Percentiles rank a stretch among this genome's conserved stretches.
phyloP scores from a whole-genome alignment of 2,329 filamentous ascomycete species.

The Penicillium griseofulvum region DNA sequence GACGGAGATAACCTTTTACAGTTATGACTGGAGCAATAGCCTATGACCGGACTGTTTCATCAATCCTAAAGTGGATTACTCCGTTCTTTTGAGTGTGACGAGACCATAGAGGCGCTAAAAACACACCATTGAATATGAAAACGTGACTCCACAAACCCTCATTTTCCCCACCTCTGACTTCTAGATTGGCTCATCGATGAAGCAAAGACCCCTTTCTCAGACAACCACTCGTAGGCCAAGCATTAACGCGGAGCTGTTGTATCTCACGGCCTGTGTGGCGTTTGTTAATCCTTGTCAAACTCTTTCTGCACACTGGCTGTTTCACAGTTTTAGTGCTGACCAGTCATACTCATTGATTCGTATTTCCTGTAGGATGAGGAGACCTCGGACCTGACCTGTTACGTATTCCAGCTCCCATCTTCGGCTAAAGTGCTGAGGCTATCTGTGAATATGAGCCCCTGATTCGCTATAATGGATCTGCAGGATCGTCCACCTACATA shows the following conservation, averaged over 20 bases:
- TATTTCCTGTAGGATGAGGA: too few relatives aligned
- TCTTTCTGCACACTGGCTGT: constrained; percentile 7
- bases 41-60: not conserved
- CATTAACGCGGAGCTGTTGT: constrained; percentile 10
- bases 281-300: constrained; percentile 11
- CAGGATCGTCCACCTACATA: not conserved
- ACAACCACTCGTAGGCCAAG: constrained; percentile 12
- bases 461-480: constrained; percentile 2
- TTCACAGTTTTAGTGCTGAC: constrained; percentile 17
- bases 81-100: not conserved
- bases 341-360: constrained; percentile 11
- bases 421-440: not conserved
- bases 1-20: not conserved
- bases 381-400: constrained; percentile 12
- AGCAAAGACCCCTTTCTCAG: constrained; percentile 18
- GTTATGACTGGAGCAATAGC: not conserved
- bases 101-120: constrained; percentile 5
- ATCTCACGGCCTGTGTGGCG: constrained; percentile 6
- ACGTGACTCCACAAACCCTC: not conserved
- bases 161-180: constrained; percentile 5
- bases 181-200: constrained; percentile 12
- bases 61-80: not conserved
- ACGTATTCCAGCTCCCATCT: constrained; percentile 9
- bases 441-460: not conserved
- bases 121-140: not conserved